These are phyloP conservation scores for Amanita fuliginea DNA, from an alignment of 768 basidiomycete genomes.

Conservation along the genomic window DNA sequence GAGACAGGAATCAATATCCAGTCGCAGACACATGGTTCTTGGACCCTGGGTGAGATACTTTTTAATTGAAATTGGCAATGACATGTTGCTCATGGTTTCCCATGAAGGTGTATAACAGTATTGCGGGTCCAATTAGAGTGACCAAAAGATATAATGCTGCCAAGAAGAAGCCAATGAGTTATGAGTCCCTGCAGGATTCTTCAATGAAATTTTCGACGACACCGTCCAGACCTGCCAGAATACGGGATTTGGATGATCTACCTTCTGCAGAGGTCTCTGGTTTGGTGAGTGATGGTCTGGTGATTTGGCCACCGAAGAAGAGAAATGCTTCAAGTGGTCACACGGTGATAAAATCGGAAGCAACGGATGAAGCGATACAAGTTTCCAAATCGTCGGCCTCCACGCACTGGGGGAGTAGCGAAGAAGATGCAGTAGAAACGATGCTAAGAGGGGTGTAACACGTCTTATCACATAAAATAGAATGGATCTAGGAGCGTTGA, in stretches of 20 bases:
- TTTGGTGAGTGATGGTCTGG: constrained; percentile 35
- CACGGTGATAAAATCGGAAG: neutral
- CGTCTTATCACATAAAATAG: neutral
- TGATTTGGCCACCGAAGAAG: constrained; percentile 28
- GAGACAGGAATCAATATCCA: constrained; percentile 32
- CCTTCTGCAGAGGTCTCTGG: constrained; percentile 36
- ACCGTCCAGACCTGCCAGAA: constrained; percentile 26
- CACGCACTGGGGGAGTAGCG: constrained; percentile 9
- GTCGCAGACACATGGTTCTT: constrained; percentile 37
- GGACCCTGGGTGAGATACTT: constrained; percentile 39
- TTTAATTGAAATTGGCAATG: neutral
- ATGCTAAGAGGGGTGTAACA: constrained; percentile 14
- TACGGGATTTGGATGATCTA: constrained; percentile 32
- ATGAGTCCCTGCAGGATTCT: constrained; percentile 37
- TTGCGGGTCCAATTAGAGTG: constrained; percentile 17
- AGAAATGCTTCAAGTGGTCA: too few species aligned
- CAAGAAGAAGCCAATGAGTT: constrained; percentile 16
- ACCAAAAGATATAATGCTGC: constrained; percentile 33
- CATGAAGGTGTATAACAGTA: constrained; percentile 14
- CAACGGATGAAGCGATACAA: constrained; percentile 6
- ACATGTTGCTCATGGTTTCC: neutral
- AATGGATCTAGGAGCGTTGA: neutral
- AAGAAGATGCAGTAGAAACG: constrained; percentile 16
- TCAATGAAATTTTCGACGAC: constrained; percentile 28
- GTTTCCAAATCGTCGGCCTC: constrained; percentile 5